phyloP scores from a whole-genome alignment of 192 early-diverging fungal genomes.

The Coemansia sp. region DNA sequence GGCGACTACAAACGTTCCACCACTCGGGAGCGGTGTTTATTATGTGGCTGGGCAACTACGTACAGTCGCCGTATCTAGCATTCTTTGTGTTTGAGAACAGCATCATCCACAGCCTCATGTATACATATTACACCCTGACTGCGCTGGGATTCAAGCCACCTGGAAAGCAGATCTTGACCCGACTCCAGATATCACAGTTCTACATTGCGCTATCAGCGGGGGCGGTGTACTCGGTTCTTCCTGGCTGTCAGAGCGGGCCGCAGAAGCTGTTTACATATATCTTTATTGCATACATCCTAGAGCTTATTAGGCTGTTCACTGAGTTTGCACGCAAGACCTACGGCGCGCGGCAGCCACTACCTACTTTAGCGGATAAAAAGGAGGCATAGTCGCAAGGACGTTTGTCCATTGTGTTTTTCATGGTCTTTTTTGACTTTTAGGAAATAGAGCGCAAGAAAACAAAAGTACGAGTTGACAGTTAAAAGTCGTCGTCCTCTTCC shows the following conservation, averaged over 20 bases:
- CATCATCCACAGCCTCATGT: conserved; percentile 89
- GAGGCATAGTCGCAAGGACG: neutral
- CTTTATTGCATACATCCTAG: conserved; percentile 71
- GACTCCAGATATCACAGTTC: conserved; percentile 85
- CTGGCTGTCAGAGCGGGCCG: conserved; percentile 55
- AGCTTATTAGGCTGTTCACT: conserved; percentile 78
- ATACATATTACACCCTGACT: conserved; percentile 78
- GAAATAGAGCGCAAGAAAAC: neutral
- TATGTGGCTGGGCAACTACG: conserved; percentile 82
- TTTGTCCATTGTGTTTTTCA: neutral
- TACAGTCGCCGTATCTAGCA: conserved; percentile 76
- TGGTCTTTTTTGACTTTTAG: neutral
- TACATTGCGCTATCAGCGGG: conserved; percentile 68
- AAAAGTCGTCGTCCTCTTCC: conserved; percentile 4
- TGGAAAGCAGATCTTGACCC: conserved; percentile 78
- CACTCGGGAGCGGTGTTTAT: conserved; percentile 84
- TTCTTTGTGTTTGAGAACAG: conserved; percentile 85
- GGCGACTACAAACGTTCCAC: conserved; percentile 83
- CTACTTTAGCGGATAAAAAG: conserved; percentile 10
- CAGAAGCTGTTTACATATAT: conserved; percentile 63
- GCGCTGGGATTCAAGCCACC: conserved; percentile 73
- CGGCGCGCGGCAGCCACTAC: neutral
- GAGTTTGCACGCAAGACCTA: conserved; percentile 80
- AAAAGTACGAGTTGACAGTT: neutral
- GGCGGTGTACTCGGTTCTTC: conserved; percentile 60